Percentiles rank a stretch among this genome's conserved stretches.
phyloP scores from a whole-genome alignment of 1,284 basidiomycete species.

The Caloboletus inedulis region DNA sequence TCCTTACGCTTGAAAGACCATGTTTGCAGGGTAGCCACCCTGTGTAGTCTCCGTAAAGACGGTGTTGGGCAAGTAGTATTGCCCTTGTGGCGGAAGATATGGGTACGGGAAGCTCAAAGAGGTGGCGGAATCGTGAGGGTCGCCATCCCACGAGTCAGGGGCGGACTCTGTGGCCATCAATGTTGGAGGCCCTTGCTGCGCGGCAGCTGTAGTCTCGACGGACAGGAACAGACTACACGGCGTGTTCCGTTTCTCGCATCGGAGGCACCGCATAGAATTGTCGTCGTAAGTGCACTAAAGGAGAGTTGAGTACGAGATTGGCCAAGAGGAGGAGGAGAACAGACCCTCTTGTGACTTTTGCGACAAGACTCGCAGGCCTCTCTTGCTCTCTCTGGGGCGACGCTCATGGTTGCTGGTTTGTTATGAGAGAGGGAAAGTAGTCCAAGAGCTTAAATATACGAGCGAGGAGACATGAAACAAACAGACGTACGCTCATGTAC shows the following conservation, averaged over 20 bases:
- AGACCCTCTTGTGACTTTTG: conserved; percentile 33
- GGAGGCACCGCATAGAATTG: conserved; percentile 15
- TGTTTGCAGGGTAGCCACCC: conserved; percentile 9
- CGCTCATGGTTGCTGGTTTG: conserved; percentile 20
- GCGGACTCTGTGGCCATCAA: not conserved
- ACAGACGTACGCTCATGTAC: conserved; percentile 8
- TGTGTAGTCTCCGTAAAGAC: not conserved
- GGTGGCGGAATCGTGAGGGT: conserved; percentile 12
- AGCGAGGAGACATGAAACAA: conserved; percentile 6
- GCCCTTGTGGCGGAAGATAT: not conserved
- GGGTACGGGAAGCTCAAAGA: conserved; percentile 5
- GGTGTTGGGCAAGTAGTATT: not conserved
- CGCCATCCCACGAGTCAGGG: conserved; percentile 14
- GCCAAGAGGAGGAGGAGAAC: not conserved
- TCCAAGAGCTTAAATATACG: conserved; percentile 26
- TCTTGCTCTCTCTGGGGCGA: conserved; percentile 25
- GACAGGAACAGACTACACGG: conserved; percentile 24
- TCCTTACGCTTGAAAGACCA: conserved; percentile 13
- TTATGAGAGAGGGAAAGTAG: not conserved
- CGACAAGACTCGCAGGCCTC: conserved; percentile 31
- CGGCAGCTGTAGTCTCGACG: not conserved
- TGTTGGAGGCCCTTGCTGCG: conserved; percentile 10
- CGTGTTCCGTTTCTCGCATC: conserved; percentile 15
- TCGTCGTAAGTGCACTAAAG: conserved; percentile 22
- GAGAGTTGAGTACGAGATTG: conserved; percentile 5